These are phyloP conservation scores for Theobroma cacao DNA, from an alignment of 345 rosid genomes.

Conservation along the genomic window DNA sequence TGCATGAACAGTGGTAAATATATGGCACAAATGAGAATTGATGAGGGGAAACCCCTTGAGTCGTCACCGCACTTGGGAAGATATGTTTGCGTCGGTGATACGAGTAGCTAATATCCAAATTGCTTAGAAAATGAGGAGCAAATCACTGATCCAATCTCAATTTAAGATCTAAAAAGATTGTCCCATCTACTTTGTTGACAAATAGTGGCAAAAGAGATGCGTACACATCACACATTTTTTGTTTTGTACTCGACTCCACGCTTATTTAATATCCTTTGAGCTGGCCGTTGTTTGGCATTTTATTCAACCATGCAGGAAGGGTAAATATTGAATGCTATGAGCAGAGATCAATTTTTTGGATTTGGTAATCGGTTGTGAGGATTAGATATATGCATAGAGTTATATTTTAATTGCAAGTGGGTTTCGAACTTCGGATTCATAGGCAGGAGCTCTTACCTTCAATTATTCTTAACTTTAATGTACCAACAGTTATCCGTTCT, in stretches of 20 bases:
- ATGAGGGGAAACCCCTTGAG: too few relatives aligned
- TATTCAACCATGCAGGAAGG: too few relatives aligned
- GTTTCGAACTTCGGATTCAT: not conserved
- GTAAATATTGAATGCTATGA: not conserved
- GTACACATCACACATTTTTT: too few relatives aligned
- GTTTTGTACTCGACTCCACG: too few relatives aligned
- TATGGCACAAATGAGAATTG: too few relatives aligned
- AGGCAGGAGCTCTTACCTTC: too few relatives aligned
- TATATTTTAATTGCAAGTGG: not conserved
- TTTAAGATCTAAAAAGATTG: not conserved
- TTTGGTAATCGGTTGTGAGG: conserved; percentile 4
- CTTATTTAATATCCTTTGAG: not conserved
- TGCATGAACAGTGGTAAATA: too few relatives aligned
- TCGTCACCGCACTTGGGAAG: too few relatives aligned
- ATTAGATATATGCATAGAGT: not conserved
- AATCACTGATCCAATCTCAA: not conserved
- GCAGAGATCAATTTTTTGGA: not conserved
- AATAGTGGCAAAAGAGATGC: too few relatives aligned
- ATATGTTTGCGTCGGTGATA: too few relatives aligned
- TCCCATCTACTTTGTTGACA: not conserved
- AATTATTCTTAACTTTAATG: too few relatives aligned
- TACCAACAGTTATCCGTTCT: too few relatives aligned
- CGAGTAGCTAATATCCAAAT: not conserved
- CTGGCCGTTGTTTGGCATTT: not conserved
- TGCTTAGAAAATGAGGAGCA: not conserved